Evolutionary conservation across 2,329 filamentous ascomycete species (phyloP).

Genomic region (Ilyonectria destructans): DNA sequence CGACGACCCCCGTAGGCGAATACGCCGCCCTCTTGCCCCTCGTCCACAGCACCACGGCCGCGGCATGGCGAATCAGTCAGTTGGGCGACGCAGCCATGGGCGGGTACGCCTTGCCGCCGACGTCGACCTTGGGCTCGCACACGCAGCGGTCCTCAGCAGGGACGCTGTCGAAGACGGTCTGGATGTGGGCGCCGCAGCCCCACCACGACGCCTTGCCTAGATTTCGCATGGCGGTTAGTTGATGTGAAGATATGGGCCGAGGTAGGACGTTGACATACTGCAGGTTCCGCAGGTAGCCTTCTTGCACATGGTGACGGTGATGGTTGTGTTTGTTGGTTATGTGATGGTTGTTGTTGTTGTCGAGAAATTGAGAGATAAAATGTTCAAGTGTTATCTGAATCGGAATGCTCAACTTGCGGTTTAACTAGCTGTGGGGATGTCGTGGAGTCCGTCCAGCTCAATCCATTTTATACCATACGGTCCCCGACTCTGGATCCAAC

Average conservation of each 20-base stretch:
- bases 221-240: conserved; percentile 8
- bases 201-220: conserved; percentile 66
- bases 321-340: not conserved
- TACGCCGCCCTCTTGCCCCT: conserved; percentile 50
- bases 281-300: conserved; percentile 30
- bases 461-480: not conserved
- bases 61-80: conserved; percentile 56
- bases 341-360: not conserved
- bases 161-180: conserved; percentile 74
- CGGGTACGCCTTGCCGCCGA: conserved; percentile 75
- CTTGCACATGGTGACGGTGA: conserved; percentile 24
- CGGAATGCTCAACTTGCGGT: not conserved
- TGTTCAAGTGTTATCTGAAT: not conserved
- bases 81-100: conserved; percentile 69
- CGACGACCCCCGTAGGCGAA: conserved; percentile 51
- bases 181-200: conserved; percentile 76
- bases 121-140: conserved; percentile 76
- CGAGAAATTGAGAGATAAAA: not conserved
- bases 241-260: conserved; percentile 2
- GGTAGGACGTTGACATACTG: conserved; percentile 23
- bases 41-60: conserved; percentile 49
- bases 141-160: conserved; percentile 74
- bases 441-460: not conserved
- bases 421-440: not conserved
- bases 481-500: not conserved